Base-by-base conservation (phyloP, 2,329 filamentous ascomycete species). In the Fonsecaea pedrosoi region DNA sequence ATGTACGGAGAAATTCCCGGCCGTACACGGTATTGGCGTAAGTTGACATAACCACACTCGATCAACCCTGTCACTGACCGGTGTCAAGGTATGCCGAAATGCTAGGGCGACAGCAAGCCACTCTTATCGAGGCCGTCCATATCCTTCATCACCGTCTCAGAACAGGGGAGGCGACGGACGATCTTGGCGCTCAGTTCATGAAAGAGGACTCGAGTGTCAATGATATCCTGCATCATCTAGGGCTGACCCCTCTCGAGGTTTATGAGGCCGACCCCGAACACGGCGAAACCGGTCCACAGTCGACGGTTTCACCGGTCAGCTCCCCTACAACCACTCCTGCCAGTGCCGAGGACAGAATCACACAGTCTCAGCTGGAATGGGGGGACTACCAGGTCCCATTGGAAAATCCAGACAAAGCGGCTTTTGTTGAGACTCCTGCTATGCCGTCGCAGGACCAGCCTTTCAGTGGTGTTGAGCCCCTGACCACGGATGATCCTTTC, bases 31-130 rank as follows among this genome's bases (percentile, higher is more conserved):
- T 50, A 50, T 50, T 50, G 18, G 45, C 45, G 45, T 50, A 50
- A 50, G 45, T 50, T 2, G 45, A 50, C 45, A n/a, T 13, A 12
- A 50, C 25, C 12, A 21, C 45, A 21, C 45, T 25, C 25, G 45
- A n/a, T 50, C 18, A 10, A 25, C 6, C 45, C 18, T 10, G 18
- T 21, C 25, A 12, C 45, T 50, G 18, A 50, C 12, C 1, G 18
- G 45, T 50, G 9, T 50, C 18, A 50, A 50, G 45, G 6, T 50
- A 50, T 50, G 45, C 45, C 45, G 45, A 50, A 50, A 50, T 50
- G 45, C 8, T 50, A 30, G 45, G 45, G 18, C 45, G 45, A 50
- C 45, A 50, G 18, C 45, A 50, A 25, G 45, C 45, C 18, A 50
- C 45, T 12, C 45, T 50, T 12, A 50, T 50, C 18, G 45, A 50